Base-by-base conservation (phyloP, 352 stramenopile genomes). In the Phytopythium litorale region DNA sequence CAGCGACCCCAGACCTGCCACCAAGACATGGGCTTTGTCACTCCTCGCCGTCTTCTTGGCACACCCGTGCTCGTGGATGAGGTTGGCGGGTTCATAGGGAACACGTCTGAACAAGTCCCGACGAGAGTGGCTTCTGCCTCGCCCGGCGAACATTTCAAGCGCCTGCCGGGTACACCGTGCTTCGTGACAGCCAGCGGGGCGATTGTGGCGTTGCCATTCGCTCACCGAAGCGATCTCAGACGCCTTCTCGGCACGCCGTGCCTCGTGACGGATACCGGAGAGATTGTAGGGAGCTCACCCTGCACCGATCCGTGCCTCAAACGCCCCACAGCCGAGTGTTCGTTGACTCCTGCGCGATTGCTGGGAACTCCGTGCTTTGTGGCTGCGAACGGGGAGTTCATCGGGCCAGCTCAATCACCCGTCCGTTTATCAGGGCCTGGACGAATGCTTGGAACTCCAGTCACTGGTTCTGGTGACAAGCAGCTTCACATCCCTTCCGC, bases 311-410 rank as follows among this genome's bases (percentile, higher is more conserved):
- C 42, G 19, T 12, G 28, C 19, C 15, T 7, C 16, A 45, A n/a
- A 54, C 25, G 2, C 28, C 12, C 33, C 15, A 54, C 48, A 21
- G 38, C 2, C 48, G 28, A 16, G 50, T 28, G 30, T 23, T 19
- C 42, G 25, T 0, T 16, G 13, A 5, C 42, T 23, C 42, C 42
- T 28, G 16, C 19, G 4, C 50, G 50, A 6, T 38, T 56, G 28
- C 25, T 13, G 33, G 30, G 50, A 15, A 56, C 50, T 13, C 30
- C 30, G 15, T 56, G 50, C 50, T 56, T 56, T 56, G 50, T 56
- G 30, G 19, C 16, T 9, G 28, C 16, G 33, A 40, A 42, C 50
- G 15, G 33, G 7, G 4, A 42, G 7, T 19, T 56, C 28, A 42
- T 42, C 9, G 25, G 15, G 18, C 50, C 50, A 56, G 15, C 6